Evolutionary conservation across 2,329 filamentous ascomycete genomes (phyloP).

Genomic region (Aureobasidium sp.): DNA sequence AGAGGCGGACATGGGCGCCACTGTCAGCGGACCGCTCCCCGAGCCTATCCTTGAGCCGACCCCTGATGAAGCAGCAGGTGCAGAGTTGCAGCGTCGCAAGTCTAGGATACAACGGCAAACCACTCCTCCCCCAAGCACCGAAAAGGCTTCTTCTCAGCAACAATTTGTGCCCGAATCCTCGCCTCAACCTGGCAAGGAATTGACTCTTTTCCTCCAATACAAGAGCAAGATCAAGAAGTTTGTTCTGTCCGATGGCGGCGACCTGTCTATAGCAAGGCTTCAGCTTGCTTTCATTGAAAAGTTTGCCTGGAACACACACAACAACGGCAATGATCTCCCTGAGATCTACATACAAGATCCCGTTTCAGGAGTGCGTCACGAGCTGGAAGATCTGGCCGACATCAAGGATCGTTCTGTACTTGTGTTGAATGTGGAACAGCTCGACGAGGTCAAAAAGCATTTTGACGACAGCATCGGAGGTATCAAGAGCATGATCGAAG

Average conservation of each 20-base stretch:
- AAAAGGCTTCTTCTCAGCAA: conserved; percentile 17
- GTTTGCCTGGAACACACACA: conserved; percentile 97
- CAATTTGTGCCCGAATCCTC: conserved; percentile 49
- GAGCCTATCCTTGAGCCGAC: conserved; percentile 21
- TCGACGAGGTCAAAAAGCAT: conserved; percentile 94
- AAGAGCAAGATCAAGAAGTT: conserved; percentile 97
- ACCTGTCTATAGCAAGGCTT: conserved; percentile 77
- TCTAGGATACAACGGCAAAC: conserved; percentile 7
- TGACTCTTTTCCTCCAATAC: conserved; percentile 92
- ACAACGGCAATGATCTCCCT: conserved; percentile 83
- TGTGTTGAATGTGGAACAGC: conserved; percentile 84
- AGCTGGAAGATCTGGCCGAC: conserved; percentile 85
- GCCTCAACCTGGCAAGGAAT: conserved; percentile 72
- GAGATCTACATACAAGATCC: conserved; percentile 98
- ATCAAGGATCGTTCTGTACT: conserved; percentile 92
- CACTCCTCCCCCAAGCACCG: conserved; percentile 1
- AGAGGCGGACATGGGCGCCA: conserved; percentile 22
- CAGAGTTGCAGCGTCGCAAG: conserved; percentile 12
- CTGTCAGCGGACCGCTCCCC: conserved; percentile 30
- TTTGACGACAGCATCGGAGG: conserved; percentile 86
- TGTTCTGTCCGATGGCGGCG: conserved; percentile 75
- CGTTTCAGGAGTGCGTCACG: conserved; percentile 90
- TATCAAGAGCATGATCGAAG: conserved; percentile 75
- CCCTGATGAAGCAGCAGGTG: not conserved
- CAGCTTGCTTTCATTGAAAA: conserved; percentile 98